These are phyloP conservation scores for Colletotrichum magnum DNA, from an alignment of 2,329 filamentous ascomycete species.

Conservation along the genomic window DNA sequence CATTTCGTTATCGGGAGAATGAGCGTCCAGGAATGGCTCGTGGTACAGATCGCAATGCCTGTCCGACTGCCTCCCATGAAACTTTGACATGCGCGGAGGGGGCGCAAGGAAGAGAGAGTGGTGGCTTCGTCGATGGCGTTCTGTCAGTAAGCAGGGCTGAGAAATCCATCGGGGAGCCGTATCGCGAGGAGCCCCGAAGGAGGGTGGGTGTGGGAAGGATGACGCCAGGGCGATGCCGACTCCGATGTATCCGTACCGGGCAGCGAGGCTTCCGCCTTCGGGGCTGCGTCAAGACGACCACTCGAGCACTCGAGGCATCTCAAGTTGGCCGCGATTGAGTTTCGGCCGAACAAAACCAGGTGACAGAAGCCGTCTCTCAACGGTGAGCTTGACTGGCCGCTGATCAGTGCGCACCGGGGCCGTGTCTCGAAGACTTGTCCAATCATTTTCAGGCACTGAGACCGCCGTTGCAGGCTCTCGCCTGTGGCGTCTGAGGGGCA, in stretches of 20 bases:
- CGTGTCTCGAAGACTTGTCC: too few species aligned
- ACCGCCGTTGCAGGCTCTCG: neutral
- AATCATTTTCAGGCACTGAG: too few species aligned
- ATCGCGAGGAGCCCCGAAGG: too few species aligned
- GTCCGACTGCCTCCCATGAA: conserved; percentile 24
- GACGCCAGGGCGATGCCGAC: neutral
- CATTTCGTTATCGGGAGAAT: too few species aligned
- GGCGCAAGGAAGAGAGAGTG: too few species aligned
- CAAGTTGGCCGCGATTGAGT: neutral
- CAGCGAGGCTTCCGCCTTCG: neutral
- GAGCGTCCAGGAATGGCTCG: too few species aligned
- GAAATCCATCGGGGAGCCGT: too few species aligned
- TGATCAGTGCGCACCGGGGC: conserved; percentile 5
- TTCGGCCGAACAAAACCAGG: conserved; percentile 25
- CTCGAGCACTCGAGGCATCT: neutral
- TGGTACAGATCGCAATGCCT: neutral
- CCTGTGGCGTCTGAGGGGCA: neutral
- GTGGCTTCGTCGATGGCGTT: too few species aligned
- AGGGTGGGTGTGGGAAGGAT: neutral
- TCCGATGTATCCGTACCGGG: too few species aligned
- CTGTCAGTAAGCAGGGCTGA: neutral
- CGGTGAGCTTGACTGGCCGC: conserved; percentile 10
- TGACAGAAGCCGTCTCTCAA: conserved; percentile 7
- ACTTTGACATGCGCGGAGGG: conserved; percentile 6
- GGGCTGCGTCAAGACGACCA: neutral